These are phyloP conservation scores for Aureobasidium pullulans DNA, from an alignment of 2,329 filamentous ascomycete genomes.

Conservation along the genomic window DNA sequence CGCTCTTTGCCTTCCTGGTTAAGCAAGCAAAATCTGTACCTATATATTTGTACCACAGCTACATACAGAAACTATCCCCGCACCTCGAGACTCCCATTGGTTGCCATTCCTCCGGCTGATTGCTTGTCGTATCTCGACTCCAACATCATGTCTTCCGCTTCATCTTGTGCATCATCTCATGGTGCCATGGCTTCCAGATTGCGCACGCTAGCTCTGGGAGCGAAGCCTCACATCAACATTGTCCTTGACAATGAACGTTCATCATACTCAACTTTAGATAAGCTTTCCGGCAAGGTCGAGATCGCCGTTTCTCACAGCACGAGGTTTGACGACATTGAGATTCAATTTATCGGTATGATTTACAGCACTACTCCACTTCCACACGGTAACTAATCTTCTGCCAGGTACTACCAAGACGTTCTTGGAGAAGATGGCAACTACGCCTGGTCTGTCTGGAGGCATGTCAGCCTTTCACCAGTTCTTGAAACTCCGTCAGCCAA, in stretches of 20 bases:
- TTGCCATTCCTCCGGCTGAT: neutral
- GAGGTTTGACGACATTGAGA: conserved; percentile 51
- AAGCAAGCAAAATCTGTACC: neutral
- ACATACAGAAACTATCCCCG: neutral
- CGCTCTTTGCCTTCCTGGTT: neutral
- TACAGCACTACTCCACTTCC: conserved; percentile 6
- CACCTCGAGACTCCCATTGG: conserved; percentile 1
- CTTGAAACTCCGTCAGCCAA: conserved; percentile 54
- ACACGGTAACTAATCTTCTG: neutral
- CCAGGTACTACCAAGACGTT: conserved; percentile 44
- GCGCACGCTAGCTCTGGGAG: conserved; percentile 13
- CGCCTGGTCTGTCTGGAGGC: conserved; percentile 46
- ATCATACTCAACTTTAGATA: conserved; percentile 51
- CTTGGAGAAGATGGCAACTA: conserved; percentile 48
- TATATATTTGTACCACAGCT: conserved; percentile 7
- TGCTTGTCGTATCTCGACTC: conserved; percentile 10
- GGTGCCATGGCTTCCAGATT: conserved; percentile 13
- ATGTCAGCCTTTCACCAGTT: conserved; percentile 54
- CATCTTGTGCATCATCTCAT: conserved; percentile 2
- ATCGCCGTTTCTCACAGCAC: conserved; percentile 46
- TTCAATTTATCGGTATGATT: conserved; percentile 48
- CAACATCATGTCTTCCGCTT: conserved; percentile 6
- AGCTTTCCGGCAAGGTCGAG: conserved; percentile 46
- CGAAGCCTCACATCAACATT: conserved; percentile 37
- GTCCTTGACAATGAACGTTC: conserved; percentile 31